A percentile compares a stretch with the other conserved stretches of the same genome.
These are phyloP conservation scores for Taxillus chinensis DNA, from an alignment of 164 flowering plant genomes.

Conservation along the genomic window DNA sequence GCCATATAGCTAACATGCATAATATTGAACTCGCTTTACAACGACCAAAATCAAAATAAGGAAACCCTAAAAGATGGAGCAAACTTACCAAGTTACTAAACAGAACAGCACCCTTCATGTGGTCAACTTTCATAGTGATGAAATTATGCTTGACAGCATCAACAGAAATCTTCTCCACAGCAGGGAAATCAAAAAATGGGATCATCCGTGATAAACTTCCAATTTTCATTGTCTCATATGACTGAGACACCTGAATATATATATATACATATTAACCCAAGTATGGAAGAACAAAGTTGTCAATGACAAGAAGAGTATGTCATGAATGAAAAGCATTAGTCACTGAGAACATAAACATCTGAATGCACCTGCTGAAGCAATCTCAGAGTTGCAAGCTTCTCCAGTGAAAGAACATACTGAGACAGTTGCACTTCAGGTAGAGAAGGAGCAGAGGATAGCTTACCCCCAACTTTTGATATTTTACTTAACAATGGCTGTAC, in stretches of 20 bases:
- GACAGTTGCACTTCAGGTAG: slow-evolving; percentile 82
- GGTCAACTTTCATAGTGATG: slow-evolving; percentile 71
- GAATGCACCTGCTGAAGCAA: slow-evolving; percentile 74
- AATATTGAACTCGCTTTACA: no score
- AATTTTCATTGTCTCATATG: slow-evolving; percentile 79
- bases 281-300: not conserved
- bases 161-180: slow-evolving; percentile 74
- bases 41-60: no score
- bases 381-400: slow-evolving; percentile 76
- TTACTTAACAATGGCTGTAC: slow-evolving; percentile 63
- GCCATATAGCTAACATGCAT: no score
- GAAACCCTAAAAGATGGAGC: not conserved
- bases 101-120: slow-evolving; percentile 55
- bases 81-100: slow-evolving; percentile 60
- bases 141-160: slow-evolving; percentile 78
- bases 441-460: slow-evolving; percentile 72
- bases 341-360: not conserved
- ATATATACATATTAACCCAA: not conserved
- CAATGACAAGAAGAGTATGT: not conserved
- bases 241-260: slow-evolving; percentile 65
- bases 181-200: slow-evolving; percentile 66
- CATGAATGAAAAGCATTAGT: not conserved
- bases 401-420: slow-evolving; percentile 69
- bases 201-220: slow-evolving; percentile 62
- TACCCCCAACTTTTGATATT: slow-evolving; percentile 77